Evolutionary conservation across 2,329 filamentous ascomycete species (phyloP).

Genomic region (Pseudocercospora crystallina): DNA sequence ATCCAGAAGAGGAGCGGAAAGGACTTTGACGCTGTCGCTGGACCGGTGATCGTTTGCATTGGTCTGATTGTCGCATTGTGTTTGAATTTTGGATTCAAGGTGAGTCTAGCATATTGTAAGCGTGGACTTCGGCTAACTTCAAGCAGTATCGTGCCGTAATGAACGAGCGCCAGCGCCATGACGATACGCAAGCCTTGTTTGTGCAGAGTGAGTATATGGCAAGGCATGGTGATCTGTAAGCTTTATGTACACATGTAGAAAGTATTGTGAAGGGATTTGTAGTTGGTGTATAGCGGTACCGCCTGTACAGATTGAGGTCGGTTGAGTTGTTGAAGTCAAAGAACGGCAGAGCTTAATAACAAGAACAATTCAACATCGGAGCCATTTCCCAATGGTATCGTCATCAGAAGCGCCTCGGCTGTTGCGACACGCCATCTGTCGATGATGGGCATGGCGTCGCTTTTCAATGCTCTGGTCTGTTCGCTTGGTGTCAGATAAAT

Average conservation of each 20-base stretch:
- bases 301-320: too few species aligned
- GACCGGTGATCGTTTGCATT: slow-evolving; percentile 78
- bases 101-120: slow-evolving; percentile 4
- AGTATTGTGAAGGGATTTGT: too few species aligned
- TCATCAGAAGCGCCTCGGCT: too few species aligned
- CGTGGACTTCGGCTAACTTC: slow-evolving; percentile 6
- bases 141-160: slow-evolving; percentile 21
- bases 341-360: too few species aligned
- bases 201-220: slow-evolving; percentile 8
- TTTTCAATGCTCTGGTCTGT: too few species aligned
- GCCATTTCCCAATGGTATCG: too few species aligned
- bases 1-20: slow-evolving; percentile 84
- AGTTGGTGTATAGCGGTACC: too few species aligned
- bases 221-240: slow-evolving; percentile 11
- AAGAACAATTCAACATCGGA: too few species aligned
- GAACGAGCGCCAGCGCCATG: slow-evolving; percentile 16
- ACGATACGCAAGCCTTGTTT: not conserved
- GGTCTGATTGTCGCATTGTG: slow-evolving; percentile 76
- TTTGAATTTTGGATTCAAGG: slow-evolving; percentile 84
- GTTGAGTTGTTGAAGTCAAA: too few species aligned
- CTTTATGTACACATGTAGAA: too few species aligned
- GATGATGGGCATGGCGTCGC: too few species aligned
- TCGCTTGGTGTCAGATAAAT: not conserved
- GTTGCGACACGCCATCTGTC: too few species aligned
- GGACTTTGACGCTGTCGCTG: slow-evolving; percentile 87